Conservation (phyloP, 179 eudicot genomes). For the Gypsophila paniculata region DNA sequence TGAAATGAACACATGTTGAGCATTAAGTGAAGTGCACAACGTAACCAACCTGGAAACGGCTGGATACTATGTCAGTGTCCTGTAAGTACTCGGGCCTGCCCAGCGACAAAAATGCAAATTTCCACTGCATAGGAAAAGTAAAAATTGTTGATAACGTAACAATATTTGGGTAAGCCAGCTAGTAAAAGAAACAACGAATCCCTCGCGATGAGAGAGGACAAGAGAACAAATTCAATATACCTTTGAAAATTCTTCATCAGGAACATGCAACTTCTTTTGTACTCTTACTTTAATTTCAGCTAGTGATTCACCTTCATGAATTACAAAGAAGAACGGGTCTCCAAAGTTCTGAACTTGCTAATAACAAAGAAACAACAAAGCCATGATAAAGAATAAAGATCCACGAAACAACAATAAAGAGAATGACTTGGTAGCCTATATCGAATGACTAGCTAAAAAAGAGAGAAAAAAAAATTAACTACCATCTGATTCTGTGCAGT, state of each 20-base stretch:
- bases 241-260: constrained; percentile 83
- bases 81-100: constrained; percentile 75
- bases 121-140: constrained; percentile 55
- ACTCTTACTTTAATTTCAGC: constrained; percentile 66
- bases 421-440: not conserved
- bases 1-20: not conserved
- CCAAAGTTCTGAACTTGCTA: constrained; percentile 80
- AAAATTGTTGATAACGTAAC: not conserved
- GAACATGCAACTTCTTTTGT: constrained; percentile 66
- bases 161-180: not conserved
- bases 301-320: constrained; percentile 73
- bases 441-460: not conserved
- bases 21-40: not conserved
- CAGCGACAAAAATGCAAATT: constrained; percentile 66
- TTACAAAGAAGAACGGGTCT: constrained; percentile 73
- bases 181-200: not conserved
- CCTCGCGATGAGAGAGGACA: not conserved
- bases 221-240: constrained; percentile 26
- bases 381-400: too few species aligned
- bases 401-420: too few species aligned
- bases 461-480: not conserved
- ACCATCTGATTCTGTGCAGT: constrained; percentile 56
- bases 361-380: not conserved
- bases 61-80: constrained; percentile 62
- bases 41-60: constrained; percentile 61